Conservation (phyloP, 176 grass and related monocot genomes). For the Musa troglodytarum region DNA sequence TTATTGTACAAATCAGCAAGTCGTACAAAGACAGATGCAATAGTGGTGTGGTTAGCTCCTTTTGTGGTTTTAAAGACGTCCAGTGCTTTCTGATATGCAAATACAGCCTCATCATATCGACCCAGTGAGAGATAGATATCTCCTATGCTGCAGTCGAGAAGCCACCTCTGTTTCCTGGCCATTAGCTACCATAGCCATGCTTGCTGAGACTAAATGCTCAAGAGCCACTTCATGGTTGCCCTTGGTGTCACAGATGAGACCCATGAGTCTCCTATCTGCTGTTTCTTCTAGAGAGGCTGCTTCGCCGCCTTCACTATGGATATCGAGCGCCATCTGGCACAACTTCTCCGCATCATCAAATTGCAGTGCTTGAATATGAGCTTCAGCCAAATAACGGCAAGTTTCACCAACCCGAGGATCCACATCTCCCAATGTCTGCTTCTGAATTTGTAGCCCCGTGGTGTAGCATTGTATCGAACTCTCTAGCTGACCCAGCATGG, state of each 20-base stretch:
- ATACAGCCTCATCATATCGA: slow-evolving; percentile 26
- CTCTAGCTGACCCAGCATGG: slow-evolving; percentile 19
- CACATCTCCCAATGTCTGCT: slow-evolving; percentile 10
- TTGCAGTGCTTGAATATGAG: slow-evolving; percentile 22
- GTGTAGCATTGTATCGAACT: slow-evolving; percentile 18
- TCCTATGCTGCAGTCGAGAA: slow-evolving; percentile 26
- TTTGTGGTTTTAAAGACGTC: slow-evolving; percentile 15
- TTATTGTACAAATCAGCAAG: slow-evolving; percentile 24
- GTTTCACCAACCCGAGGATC: slow-evolving; percentile 22
- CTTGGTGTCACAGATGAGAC: slow-evolving; percentile 19
- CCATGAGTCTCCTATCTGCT: slow-evolving; percentile 25
- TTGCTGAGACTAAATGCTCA: slow-evolving; percentile 17
- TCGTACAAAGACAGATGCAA: slow-evolving; percentile 22
- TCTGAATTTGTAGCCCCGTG: slow-evolving; percentile 21
- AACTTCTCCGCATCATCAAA: slow-evolving; percentile 22
- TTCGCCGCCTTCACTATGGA: slow-evolving; percentile 14
- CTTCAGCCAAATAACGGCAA: slow-evolving; percentile 25
- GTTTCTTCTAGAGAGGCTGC: slow-evolving; percentile 16
- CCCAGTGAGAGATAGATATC: slow-evolving; percentile 18
- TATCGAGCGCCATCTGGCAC: slow-evolving; percentile 24
- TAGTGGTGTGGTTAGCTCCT: slow-evolving; percentile 18
- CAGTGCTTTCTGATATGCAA: slow-evolving; percentile 22
- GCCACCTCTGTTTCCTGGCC: slow-evolving; percentile 25
- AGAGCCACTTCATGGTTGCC: slow-evolving; percentile 20
- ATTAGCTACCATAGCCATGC: slow-evolving; percentile 22